A percentile compares a stretch with the other conserved stretches of the same genome.
phyloP scores from a whole-genome alignment of 306 rosid genomes.

The Medicago ruthenica region DNA sequence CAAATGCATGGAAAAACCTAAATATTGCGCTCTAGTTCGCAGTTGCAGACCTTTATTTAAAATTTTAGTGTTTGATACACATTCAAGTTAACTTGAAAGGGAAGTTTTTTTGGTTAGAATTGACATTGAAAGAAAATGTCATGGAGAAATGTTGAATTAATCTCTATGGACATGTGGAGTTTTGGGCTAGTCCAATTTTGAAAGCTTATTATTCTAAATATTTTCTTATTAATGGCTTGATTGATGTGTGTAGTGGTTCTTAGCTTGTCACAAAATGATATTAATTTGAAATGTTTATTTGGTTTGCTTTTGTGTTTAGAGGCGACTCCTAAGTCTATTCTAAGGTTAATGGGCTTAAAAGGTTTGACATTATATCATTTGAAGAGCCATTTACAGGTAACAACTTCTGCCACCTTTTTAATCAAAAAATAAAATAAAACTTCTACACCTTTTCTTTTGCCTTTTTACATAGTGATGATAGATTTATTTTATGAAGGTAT shows the following conservation, averaged over 20 bases:
- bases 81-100: not conserved
- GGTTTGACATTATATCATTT: constrained; percentile 94
- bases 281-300: constrained; percentile 36
- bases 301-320: constrained; percentile 55
- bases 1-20: not conserved
- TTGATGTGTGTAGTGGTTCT: not conserved
- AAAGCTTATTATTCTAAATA: not conserved
- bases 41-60: not conserved
- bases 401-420: no score
- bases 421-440: not conserved
- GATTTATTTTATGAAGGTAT: not conserved
- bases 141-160: no score
- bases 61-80: not conserved
- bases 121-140: not conserved
- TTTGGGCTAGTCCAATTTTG: constrained; percentile 4
- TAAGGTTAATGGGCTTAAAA: constrained; percentile 90
- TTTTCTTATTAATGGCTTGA: not conserved
- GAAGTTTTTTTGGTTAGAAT: not conserved
- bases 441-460: constrained; percentile 11
- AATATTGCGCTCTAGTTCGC: not conserved
- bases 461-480: not conserved
- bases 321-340: constrained; percentile 93
- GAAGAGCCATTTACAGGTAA: constrained; percentile 99
- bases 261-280: not conserved
- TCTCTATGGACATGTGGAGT: no score